phyloP scores from a whole-genome alignment of 345 rosid species.

The Laguncularia racemosa region DNA sequence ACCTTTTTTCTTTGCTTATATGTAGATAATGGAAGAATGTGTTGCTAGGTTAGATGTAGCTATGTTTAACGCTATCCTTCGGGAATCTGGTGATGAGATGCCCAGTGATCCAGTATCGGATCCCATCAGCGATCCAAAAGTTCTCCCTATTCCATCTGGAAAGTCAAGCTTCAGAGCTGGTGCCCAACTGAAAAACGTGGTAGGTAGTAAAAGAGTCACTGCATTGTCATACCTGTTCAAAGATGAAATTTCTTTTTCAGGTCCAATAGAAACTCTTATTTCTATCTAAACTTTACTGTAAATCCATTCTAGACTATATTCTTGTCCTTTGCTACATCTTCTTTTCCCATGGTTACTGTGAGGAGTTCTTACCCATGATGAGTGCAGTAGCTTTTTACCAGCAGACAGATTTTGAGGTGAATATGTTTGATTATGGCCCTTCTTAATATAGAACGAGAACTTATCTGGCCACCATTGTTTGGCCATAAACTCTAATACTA shows the following conservation, averaged over 20 bases:
- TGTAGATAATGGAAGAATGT: slow-evolving; percentile 91
- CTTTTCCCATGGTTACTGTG: too few species aligned
- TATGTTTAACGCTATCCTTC: slow-evolving; percentile 95
- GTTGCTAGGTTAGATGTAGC: slow-evolving; percentile 90
- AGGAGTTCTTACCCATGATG: too few species aligned
- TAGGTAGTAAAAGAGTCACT: slow-evolving; percentile 20
- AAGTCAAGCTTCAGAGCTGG: slow-evolving; percentile 83
- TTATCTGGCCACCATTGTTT: too few species aligned
- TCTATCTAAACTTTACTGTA: too few species aligned
- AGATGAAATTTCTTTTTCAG: not conserved
- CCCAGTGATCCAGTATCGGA: slow-evolving; percentile 96
- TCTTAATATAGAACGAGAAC: too few species aligned
- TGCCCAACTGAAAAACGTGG: slow-evolving; percentile 78
- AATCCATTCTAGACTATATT: not conserved
- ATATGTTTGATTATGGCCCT: too few species aligned
- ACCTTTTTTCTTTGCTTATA: slow-evolving; percentile 5
- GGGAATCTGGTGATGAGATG: slow-evolving; percentile 77
- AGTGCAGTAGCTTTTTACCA: too few species aligned
- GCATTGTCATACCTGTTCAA: not conserved
- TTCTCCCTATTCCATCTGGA: slow-evolving; percentile 82
- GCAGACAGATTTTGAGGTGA: too few species aligned
- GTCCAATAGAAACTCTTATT: not conserved
- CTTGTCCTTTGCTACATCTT: too few species aligned
- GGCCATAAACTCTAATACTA: too few species aligned
- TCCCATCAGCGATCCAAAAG: slow-evolving; percentile 74